Percentiles rank a stretch among this genome's conserved stretches.
Evolutionary conservation across 1,284 basidiomycete genomes (phyloP).

Genomic region (Ganoderma resinaceum): DNA sequence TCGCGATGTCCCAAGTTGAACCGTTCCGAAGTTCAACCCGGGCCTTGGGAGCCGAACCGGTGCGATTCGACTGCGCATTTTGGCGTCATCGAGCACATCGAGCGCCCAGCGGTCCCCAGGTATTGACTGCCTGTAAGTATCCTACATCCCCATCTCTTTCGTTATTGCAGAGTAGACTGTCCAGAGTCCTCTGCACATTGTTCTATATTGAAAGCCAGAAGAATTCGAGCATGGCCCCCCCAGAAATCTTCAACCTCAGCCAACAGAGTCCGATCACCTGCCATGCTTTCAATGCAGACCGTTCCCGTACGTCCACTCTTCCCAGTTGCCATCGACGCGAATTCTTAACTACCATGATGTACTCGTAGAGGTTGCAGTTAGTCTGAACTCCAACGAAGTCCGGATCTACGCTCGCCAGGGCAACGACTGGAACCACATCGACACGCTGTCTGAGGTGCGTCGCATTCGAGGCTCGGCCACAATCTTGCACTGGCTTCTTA

Average conservation of each 20-base stretch:
- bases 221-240: conserved; percentile 63
- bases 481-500: neutral
- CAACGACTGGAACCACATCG: conserved; percentile 78
- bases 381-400: conserved; percentile 90
- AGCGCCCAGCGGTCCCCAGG: too few species aligned
- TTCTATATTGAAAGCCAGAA: neutral
- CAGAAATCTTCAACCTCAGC: conserved; percentile 82
- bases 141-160: neutral
- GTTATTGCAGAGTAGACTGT: conserved; percentile 73
- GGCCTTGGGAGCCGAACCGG: too few species aligned
- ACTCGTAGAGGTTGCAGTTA: conserved; percentile 86
- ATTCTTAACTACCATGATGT: neutral
- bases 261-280: conserved; percentile 84
- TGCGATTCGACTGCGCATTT: too few species aligned
- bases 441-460: conserved; percentile 87
- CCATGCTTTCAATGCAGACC: conserved; percentile 93
- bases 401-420: conserved; percentile 81
- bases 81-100: too few species aligned
- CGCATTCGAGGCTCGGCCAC: conserved; percentile 27
- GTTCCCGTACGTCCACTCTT: conserved; percentile 67
- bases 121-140: too few species aligned
- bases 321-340: neutral
- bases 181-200: conserved; percentile 68
- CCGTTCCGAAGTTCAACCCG: neutral
- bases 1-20: neutral